Base-by-base conservation (phyloP, 2,329 filamentous ascomycete species). In the Fonsecaea pedrosoi region DNA sequence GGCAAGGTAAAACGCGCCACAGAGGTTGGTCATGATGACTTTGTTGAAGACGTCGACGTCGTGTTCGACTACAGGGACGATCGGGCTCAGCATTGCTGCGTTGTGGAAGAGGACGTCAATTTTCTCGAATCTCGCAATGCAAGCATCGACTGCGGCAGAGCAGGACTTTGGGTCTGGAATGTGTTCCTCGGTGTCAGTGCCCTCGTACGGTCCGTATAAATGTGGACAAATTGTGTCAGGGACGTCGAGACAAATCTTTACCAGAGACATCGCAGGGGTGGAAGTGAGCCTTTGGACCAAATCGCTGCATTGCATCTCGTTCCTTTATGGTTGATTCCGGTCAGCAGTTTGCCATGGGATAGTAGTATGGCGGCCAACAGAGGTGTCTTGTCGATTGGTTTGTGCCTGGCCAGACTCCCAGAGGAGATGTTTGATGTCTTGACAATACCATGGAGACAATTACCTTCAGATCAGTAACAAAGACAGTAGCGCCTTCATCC, bases 11-110 rank as follows among this genome's bases (percentile, higher is more conserved):
- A 67, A 67, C 2, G 60, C 54, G 18, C 60, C 60, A 48, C 64
- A 67, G 32, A 67, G 54, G 38, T 67, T 63, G 60, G 64, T 67
- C 42, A 60, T 63, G 64, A 67, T 67, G 64, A 67, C 64, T 37
- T 67, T 60, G 18, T 67, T 59, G 54, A 67, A 67, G 42, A 59
- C 54, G 42, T 59, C 60, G 12, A 67, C 38, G 35, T 67, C 64
- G 42, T 63, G 64, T 30, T 67, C 40, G 45, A 30, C 60, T 34
- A 67, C 64, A 1, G 64, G 38, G n/a, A 60, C 54, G 30, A 67
- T 63, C 21, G 54, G 60, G 45, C 64, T 60, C 42, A 63, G 54
- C 35, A 54, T 54, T 25, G 54, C 64, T 10, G 32, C 64, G 48
- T 67, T 67, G 60, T 67, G 64, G 60, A 67, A 67, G 25, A 67